Conservation (phyloP, 257 asterid genomes). For the Capsicum chinense region DNA sequence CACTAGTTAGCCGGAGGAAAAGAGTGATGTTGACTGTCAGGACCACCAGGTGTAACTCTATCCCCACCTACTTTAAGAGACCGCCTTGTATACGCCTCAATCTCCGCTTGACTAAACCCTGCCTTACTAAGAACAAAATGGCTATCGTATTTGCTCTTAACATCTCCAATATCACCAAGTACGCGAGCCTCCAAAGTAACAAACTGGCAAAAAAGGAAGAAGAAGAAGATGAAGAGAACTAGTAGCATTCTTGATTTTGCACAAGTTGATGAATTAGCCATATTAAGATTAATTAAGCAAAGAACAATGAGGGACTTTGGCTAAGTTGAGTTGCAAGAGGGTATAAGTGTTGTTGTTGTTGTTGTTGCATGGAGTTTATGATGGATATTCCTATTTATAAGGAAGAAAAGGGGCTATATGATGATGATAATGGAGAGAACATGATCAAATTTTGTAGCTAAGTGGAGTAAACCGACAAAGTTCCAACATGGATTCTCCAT, state of each 20-base stretch:
- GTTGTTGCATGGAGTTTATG: constrained; percentile 44
- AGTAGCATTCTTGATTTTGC: constrained; percentile 16
- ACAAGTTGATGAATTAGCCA: constrained; percentile 41
- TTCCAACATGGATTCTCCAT: neutral
- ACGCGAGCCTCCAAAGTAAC: constrained; percentile 34
- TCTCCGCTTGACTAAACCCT: constrained; percentile 39
- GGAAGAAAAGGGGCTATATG: constrained; percentile 35
- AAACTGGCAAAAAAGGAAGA: constrained; percentile 24
- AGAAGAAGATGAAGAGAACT: constrained; percentile 30
- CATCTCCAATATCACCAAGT: constrained; percentile 6
- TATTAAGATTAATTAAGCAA: neutral
- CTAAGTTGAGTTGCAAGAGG: neutral
- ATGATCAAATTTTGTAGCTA: constrained; percentile 39
- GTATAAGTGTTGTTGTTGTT: constrained; percentile 27
- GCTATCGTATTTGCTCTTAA: constrained; percentile 19
- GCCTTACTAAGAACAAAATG: constrained; percentile 37
- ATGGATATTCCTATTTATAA: constrained; percentile 37
- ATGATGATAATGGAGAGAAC: constrained; percentile 54
- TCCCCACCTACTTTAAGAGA: constrained; percentile 33
- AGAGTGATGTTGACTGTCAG: constrained; percentile 54
- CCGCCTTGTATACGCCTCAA: constrained; percentile 42
- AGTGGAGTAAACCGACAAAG: constrained; percentile 39
- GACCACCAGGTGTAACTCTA: constrained; percentile 51
- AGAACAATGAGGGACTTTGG: neutral
- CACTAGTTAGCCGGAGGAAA: neutral